Evolutionary conservation across 805 yeast species (phyloP), one percentile per base, ranked within the genome.

Genomic region (Schwanniomyces polymorphus): DNA sequence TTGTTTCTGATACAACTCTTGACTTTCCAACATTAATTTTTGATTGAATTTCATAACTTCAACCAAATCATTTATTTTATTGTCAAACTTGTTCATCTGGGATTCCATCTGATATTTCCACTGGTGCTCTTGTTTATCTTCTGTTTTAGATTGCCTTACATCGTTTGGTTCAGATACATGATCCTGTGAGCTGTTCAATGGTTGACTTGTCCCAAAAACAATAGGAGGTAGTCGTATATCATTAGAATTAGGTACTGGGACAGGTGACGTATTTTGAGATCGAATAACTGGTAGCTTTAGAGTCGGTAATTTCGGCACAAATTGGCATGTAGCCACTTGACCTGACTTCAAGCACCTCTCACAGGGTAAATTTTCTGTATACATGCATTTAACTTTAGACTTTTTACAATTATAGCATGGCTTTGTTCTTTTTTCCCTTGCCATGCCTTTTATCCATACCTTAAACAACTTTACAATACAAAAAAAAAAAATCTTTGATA

Each of bases 321-420:
- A 84, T 27, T 78, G 76, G 55, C 90, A 85, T 39, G 57, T 56
- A 14, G 56, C 50, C 3, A 75, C 76, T 26, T 79, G 69, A 14
- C 79, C 79, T 16, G 68, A 73, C 33, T 75, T 72, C 12, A 69
- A 52, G 58, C 91, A 85, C 47, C 88, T 59, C 50, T 76, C 78
- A 59, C 91, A 85, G 1, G 85, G 84, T 44, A 78, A 63, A 2
- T 62, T 53, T 2, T 67, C 69, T 5, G 67, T 55, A 55, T 81
- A 81, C 33, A 74, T 74, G 55, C 91, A 85, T 60, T 76, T 82
- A 25, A 84, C 83, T 62, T 85, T 85, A 18, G 85, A 72, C 56
- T 72, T 72, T 46, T 86, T 76, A 59, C 91, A 85, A 54, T 74
- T 72, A 21, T 80, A 71, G 60, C 91, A 85, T 3, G 90, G 89